phyloP scores from a whole-genome alignment of 78 protist genomes.

The Guillardia theta region DNA sequence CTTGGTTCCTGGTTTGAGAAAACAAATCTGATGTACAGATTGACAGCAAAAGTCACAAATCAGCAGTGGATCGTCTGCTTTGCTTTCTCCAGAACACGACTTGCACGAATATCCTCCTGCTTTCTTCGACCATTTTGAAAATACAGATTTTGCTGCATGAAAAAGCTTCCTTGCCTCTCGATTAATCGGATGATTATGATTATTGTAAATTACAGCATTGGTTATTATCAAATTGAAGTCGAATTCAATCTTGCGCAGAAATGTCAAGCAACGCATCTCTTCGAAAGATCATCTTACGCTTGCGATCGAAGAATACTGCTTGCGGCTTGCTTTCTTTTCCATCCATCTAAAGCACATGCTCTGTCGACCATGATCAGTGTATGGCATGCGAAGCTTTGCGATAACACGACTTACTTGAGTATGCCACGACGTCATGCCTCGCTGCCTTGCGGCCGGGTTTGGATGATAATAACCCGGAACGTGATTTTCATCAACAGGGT shows the following conservation, averaged over 20 bases:
- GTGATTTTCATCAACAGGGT: not conserved
- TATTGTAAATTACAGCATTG: not conserved
- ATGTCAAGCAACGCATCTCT: not conserved
- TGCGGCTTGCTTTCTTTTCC: not conserved
- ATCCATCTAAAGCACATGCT: slow-evolving; percentile 4
- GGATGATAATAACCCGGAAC: not conserved
- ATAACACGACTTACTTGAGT: not conserved
- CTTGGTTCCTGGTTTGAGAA: not conserved
- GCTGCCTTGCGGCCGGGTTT: not conserved
- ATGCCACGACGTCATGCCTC: not conserved
- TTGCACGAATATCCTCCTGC: not conserved
- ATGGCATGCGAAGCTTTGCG: not conserved
- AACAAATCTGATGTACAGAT: not conserved
- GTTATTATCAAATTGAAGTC: not conserved
- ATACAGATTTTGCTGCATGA: not conserved
- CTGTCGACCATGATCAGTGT: not conserved
- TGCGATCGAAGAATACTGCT: not conserved
- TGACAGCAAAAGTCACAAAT: not conserved
- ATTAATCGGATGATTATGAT: not conserved
- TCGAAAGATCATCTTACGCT: not conserved
- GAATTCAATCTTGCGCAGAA: not conserved
- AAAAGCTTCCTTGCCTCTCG: not conserved
- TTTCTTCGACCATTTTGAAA: not conserved
- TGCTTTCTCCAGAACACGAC: not conserved
- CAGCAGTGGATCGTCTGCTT: not conserved